These are phyloP conservation scores for Suhomyces canberraensis DNA, from an alignment of 805 yeast species.

Conservation along the genomic window DNA sequence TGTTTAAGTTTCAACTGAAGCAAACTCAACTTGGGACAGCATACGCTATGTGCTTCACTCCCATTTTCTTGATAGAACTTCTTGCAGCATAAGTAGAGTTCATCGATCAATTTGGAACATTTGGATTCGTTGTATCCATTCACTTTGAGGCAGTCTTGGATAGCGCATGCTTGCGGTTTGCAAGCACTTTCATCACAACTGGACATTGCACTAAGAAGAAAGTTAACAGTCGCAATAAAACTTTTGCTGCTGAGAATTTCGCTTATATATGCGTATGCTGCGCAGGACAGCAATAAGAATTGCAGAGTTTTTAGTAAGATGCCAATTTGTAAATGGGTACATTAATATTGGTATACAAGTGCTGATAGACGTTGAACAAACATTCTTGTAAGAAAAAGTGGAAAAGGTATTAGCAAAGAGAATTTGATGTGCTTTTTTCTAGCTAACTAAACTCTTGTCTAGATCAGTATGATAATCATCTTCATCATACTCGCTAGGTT, in stretches of 20 bases:
- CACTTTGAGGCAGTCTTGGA: constrained; percentile 69
- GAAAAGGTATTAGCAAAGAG: no score
- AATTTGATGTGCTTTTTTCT: no score
- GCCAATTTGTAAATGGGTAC: no score
- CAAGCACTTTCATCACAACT: constrained; percentile 38
- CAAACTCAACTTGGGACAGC: constrained; percentile 73
- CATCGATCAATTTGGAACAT: constrained; percentile 68
- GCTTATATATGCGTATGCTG: no score
- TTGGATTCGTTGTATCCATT: constrained; percentile 68
- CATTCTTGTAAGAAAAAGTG: no score
- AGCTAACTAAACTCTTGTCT: constrained; percentile 29
- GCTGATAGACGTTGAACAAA: no score
- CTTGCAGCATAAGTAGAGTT: constrained; percentile 72
- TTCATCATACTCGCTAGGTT: constrained; percentile 50
- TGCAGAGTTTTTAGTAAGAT: no score
- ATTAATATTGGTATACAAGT: no score
- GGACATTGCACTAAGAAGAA: constrained; percentile 1
- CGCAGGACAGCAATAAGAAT: no score
- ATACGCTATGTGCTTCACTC: constrained; percentile 55
- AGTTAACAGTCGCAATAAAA: no score
- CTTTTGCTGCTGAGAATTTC: no score
- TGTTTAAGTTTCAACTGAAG: constrained; percentile 65
- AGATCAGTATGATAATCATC: constrained; percentile 56
- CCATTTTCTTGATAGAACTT: constrained; percentile 62
- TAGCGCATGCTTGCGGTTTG: constrained; percentile 77